Evolutionary conservation across 2,329 filamentous ascomycete species (phyloP), one percentile per base, ranked within the genome.

Genomic region (Anisogramma anomala): DNA sequence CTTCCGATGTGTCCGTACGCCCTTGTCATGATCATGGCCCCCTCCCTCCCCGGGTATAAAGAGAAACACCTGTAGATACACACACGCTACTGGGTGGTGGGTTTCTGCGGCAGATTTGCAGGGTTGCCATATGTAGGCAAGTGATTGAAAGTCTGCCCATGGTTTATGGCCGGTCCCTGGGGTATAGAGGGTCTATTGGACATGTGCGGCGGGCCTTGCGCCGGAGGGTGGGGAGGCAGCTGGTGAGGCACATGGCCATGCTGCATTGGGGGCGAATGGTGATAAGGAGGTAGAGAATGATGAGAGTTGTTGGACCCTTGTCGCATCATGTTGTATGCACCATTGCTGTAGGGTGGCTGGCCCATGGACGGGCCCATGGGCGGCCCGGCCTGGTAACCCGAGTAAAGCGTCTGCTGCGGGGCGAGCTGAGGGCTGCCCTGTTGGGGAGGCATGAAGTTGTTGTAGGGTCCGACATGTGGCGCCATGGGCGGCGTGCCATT

Each of bases 61-160:
- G 2, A 26, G n/a, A 14, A 30, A 18, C 47, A 48, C 48, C 49
- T 39, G 36, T 36, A 30, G n/a, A 51, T 52, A 46, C 52, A 40
- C 48, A 43, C 37, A 46, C 46, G 27, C 36, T 49, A 45, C 44
- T 54, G 56, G 45, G 66, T 65, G 25, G 68, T 61, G 44, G 73
- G 73, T 59, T 77, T 77, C 54, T 77, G 73, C 45, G 73, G 73
- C 54, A 77, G 55, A 23, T 70, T 71, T 23, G 73, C 71, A 43
- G 72, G 72, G 55, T 77, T 77, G 49, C 73, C 73, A 50, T 76
- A 77, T 43, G 63, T 67, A 32, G 71, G 71, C 48, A 77, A 58
- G 50, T 74, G 70, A 46, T 64, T 67, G 50, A 68, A 76, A 5
- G 65, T 55, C 50, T 69, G 70, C 50, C 55, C 37, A 46, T 50